Percentiles rank a stretch among this genome's conserved stretches.
These are phyloP conservation scores for Paragyromitra xinjiangensis DNA, from an alignment of 495 filamentous ascomycete genomes.

Conservation along the genomic window DNA sequence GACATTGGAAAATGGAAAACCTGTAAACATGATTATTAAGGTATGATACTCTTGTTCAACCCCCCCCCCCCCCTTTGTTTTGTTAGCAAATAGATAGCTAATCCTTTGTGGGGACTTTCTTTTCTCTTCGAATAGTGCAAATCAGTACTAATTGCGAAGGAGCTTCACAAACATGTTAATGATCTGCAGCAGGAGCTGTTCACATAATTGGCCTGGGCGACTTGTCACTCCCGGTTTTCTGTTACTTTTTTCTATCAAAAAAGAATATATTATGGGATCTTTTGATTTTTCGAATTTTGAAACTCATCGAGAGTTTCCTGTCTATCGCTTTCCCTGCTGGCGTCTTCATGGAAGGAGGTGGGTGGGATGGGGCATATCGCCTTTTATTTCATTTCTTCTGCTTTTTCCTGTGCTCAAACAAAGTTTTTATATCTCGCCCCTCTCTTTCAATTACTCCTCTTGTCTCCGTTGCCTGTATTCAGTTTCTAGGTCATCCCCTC, in stretches of 20 bases:
- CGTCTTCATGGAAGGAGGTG: conserved; percentile 12
- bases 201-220: conserved; percentile 26
- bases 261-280: conserved; percentile 44
- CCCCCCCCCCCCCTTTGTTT: background rate
- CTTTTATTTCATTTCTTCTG: conserved; percentile 19
- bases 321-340: conserved; percentile 19
- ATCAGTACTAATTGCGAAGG: conserved; percentile 55
- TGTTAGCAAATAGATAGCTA: conserved; percentile 3
- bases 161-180: conserved; percentile 52
- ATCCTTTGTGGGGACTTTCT: conserved; percentile 4
- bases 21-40: conserved; percentile 55
- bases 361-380: conserved; percentile 17
- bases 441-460: conserved; percentile 11
- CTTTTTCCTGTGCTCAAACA: conserved; percentile 27
- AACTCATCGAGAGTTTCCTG: conserved; percentile 22
- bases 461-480: conserved; percentile 8
- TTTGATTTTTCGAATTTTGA: conserved; percentile 25
- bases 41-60: conserved; percentile 12
- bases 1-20: conserved; percentile 64
- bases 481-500: conserved; percentile 7
- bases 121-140: conserved; percentile 58
- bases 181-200: conserved; percentile 54
- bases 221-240: conserved; percentile 17
- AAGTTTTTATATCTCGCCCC: conserved; percentile 39
- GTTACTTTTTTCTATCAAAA: conserved; percentile 33